A percentile compares a stretch with the other conserved stretches of the same genome.
These are phyloP conservation scores for Pulveroboletus frians DNA, from an alignment of 768 basidiomycete species.

Conservation along the genomic window DNA sequence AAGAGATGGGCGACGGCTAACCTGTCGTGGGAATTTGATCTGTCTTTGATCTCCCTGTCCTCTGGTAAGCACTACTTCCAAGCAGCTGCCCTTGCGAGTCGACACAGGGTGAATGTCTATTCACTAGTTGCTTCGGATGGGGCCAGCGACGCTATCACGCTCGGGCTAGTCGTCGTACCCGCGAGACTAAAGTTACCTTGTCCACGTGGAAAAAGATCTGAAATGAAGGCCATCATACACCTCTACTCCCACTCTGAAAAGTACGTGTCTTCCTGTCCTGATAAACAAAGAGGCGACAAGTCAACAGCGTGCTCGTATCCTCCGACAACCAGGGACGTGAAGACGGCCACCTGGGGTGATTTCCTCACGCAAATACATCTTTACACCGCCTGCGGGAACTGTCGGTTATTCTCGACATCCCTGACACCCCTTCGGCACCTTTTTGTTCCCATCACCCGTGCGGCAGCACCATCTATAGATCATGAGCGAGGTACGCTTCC, in stretches of 20 bases:
- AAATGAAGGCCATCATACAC: neutral
- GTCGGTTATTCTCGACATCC: conserved; percentile 14
- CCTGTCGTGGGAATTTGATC: neutral
- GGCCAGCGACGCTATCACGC: too few species aligned
- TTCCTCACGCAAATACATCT: neutral
- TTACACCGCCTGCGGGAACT: conserved; percentile 8
- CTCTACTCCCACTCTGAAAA: neutral
- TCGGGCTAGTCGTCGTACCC: too few species aligned
- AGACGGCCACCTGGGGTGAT: conserved; percentile 8
- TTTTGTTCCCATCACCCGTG: neutral
- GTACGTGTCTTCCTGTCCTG: neutral
- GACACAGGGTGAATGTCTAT: too few species aligned
- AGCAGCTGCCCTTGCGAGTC: too few species aligned
- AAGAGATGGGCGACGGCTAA: neutral
- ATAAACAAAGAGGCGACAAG: neutral
- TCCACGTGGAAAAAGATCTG: neutral
- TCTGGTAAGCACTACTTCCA: too few species aligned
- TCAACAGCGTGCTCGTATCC: neutral
- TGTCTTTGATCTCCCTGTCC: too few species aligned
- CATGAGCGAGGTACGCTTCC: conserved; percentile 12
- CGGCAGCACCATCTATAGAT: neutral
- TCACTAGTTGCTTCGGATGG: too few species aligned
- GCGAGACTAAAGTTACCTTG: neutral
- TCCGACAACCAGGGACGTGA: conserved; percentile 1
- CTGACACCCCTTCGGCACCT: neutral